phyloP scores from a whole-genome alignment of 345 rosid species.

The Eucalyptus cloeziana region DNA sequence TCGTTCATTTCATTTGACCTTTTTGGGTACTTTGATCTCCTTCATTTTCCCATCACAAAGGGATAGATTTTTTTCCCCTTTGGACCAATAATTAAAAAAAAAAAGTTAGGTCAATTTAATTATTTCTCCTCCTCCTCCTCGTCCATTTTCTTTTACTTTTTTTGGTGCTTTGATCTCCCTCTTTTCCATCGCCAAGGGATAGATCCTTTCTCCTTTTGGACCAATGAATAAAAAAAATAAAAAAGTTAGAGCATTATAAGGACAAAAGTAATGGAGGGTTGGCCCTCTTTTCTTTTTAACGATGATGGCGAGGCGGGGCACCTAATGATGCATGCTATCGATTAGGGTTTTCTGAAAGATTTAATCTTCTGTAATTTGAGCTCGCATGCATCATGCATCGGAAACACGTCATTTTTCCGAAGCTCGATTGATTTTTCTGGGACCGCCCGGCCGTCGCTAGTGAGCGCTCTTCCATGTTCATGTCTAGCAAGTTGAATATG shows the following conservation, averaged over 20 bases:
- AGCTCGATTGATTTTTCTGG: background rate
- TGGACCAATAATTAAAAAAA: background rate
- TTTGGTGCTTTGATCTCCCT: background rate
- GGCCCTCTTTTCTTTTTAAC: background rate
- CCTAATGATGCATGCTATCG: background rate
- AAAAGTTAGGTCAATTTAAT: background rate
- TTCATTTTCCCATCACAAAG: background rate
- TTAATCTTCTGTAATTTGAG: background rate
- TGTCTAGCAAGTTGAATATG: background rate
- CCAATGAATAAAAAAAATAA: background rate
- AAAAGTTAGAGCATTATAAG: background rate
- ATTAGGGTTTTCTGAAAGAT: background rate
- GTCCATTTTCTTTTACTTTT: background rate
- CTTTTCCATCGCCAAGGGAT: background rate
- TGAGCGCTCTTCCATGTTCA: background rate
- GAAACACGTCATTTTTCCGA: background rate
- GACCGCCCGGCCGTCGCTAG: background rate
- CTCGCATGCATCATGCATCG: background rate
- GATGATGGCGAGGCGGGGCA: background rate
- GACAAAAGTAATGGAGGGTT: background rate
- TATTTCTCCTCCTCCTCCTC: background rate
- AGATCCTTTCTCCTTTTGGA: background rate
- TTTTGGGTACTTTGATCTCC: background rate
- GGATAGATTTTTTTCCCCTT: background rate
- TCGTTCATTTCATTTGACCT: background rate